Conservation (phyloP, 2,329 filamentous ascomycete genomes). For the Epichloe elymi region DNA sequence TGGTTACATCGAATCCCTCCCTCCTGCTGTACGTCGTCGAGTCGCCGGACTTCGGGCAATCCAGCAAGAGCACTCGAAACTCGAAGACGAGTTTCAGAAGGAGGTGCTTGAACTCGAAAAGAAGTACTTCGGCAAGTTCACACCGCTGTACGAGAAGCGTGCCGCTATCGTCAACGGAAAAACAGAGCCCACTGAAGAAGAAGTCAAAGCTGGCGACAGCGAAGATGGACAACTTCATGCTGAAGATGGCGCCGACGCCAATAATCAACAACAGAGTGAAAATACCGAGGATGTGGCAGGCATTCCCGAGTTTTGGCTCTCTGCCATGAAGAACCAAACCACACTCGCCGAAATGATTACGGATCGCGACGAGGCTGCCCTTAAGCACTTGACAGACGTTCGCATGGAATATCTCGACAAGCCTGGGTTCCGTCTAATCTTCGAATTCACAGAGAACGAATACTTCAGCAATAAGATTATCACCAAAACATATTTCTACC, state of each 20-base stretch:
- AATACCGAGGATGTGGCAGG: slow-evolving; percentile 49
- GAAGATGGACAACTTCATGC: slow-evolving; percentile 62
- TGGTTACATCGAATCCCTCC: slow-evolving; percentile 94
- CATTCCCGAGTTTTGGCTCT: slow-evolving; percentile 98
- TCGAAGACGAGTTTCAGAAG: slow-evolving; percentile 97
- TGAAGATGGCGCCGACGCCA: slow-evolving; percentile 41
- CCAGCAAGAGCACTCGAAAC: slow-evolving; percentile 96
- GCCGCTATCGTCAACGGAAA: slow-evolving; percentile 82
- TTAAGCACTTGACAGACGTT: slow-evolving; percentile 82
- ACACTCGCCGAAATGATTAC: slow-evolving; percentile 98
- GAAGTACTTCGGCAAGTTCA: slow-evolving; percentile 99
- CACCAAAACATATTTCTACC: slow-evolving; percentile 98
- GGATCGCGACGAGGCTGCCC: slow-evolving; percentile 85
- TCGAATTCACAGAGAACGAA: slow-evolving; percentile 89
- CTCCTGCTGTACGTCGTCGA: slow-evolving; percentile 75
- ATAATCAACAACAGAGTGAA: slow-evolving; percentile 43
- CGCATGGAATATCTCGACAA: slow-evolving; percentile 99
- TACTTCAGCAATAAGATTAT: slow-evolving; percentile 97
- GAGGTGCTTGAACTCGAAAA: slow-evolving; percentile 97
- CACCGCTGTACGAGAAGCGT: slow-evolving; percentile 91
- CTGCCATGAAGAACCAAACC: slow-evolving; percentile 98
- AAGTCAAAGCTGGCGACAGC: slow-evolving; percentile 76
- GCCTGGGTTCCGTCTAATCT: slow-evolving; percentile 95
- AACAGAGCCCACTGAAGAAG: slow-evolving; percentile 72
- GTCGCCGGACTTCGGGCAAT: slow-evolving; percentile 94